Evolutionary conservation across 768 basidiomycete species (phyloP), one percentile per base, ranked within the genome.

Genomic region (Leccinum aurantiacum): DNA sequence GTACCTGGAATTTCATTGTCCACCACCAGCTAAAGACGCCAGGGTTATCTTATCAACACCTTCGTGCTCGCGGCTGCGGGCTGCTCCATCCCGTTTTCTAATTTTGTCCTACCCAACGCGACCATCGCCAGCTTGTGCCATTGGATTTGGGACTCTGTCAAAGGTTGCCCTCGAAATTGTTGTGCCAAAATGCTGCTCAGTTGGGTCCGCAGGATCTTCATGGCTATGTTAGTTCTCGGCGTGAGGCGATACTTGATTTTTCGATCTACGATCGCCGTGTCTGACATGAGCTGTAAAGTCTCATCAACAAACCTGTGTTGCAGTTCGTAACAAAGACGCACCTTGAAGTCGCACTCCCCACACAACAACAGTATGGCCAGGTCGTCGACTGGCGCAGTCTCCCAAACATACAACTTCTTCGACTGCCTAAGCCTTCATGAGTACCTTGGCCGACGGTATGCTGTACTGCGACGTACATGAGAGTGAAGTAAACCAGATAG

Each of bases 331-430:
- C 1, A 56, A 31, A 13, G 17, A 62, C 79, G 57, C 71, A 86
- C 93, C 84, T 90, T 95, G 78, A 91, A 89, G 58, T 98, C 96
- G 24, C 82, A 78, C 62, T 98, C 96, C 9, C 96, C 96, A 60
- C 95, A 98, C 1, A 98, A 76, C 17, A 98, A 77, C 27, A 93
- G 69, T 54, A 98, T 72, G 4, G 92, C 84, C 27, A 91, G 73
- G 65, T 96, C 92, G 63, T 97, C 91, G 8, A 91, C 84, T 6
- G 94, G 91, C 6, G 92, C 87, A 0, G 90, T 93, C 74, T 98
- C 96, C 94, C 94, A 97, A 17, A 84, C 91, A 74, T 93, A 96
- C 27, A 95, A 75, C 71, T 86, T 93, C 76, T 93, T 97, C 7
- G 95, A 95, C 69, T 94, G 93, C 93, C 94, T 94, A 56, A 50